phyloP scores from a whole-genome alignment of 371 early-diverging fungal species.

The Syncephalastrum monosporum region DNA sequence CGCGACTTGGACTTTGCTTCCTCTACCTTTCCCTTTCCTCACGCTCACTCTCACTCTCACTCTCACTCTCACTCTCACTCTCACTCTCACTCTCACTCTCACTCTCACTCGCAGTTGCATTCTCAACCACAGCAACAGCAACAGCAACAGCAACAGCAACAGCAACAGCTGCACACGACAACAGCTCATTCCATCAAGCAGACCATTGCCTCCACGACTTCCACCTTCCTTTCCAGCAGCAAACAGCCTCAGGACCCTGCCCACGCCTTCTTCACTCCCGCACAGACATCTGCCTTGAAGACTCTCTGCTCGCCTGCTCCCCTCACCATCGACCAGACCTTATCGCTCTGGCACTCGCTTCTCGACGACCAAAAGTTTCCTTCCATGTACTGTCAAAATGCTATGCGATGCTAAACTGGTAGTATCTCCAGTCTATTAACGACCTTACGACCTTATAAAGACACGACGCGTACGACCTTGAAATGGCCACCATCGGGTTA shows the following conservation, averaged over 20 bases:
- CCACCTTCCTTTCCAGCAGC: slow-evolving; percentile 8
- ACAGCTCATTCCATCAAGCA: slow-evolving; percentile 13
- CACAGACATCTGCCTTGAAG: slow-evolving; percentile 44
- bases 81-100: too few species aligned
- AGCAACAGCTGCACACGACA: slow-evolving; percentile 9
- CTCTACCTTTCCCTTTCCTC: slow-evolving; percentile 20
- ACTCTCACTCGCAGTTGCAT: background rate
- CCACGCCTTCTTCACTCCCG: slow-evolving; percentile 31
- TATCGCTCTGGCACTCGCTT: slow-evolving; percentile 45
- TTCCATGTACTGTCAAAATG: slow-evolving; percentile 8
- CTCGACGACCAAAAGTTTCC: slow-evolving; percentile 50
- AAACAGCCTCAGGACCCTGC: slow-evolving; percentile 23
- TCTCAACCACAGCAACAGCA: slow-evolving; percentile 12
- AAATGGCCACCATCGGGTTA: slow-evolving; percentile 64
- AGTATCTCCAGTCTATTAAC: background rate
- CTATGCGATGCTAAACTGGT: background rate
- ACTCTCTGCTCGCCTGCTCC: slow-evolving; percentile 39
- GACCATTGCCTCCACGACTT: slow-evolving; percentile 20
- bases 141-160: slow-evolving; percentile 8
- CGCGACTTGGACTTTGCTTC: slow-evolving; percentile 19
- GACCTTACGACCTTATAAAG: slow-evolving; percentile 25
- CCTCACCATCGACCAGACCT: slow-evolving; percentile 17
- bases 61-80: too few species aligned
- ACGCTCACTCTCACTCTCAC: too few species aligned
- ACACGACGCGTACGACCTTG: slow-evolving; percentile 73